phyloP scores from a whole-genome alignment of 192 early-diverging fungal species.

The Martensiomyces pterosporus region DNA sequence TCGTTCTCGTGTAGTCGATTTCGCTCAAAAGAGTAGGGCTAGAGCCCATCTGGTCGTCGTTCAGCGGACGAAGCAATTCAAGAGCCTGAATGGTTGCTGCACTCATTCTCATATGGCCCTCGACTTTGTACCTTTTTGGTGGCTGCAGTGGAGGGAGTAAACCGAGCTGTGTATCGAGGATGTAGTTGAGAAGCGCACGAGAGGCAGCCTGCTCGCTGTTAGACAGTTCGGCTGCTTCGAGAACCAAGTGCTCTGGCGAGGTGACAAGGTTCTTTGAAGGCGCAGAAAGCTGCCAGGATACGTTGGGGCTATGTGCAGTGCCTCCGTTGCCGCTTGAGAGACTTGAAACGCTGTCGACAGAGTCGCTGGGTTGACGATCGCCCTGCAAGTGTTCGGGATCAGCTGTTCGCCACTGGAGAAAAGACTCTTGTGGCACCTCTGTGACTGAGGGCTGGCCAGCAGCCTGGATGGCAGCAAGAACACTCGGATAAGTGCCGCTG shows the following conservation, averaged over 20 bases:
- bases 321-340: background rate
- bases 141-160: conserved; percentile 58
- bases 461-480: background rate
- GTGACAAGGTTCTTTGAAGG: conserved; percentile 14
- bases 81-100: conserved; percentile 72
- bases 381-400: too few species aligned
- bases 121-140: conserved; percentile 54
- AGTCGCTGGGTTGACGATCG: background rate
- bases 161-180: conserved; percentile 67
- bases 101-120: conserved; percentile 71
- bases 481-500: conserved; percentile 3
- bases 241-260: conserved; percentile 22
- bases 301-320: conserved; percentile 2
- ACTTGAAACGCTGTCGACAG: background rate
- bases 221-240: conserved; percentile 36
- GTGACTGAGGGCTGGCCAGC: conserved; percentile 14
- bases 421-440: conserved; percentile 2
- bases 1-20: conserved; percentile 77
- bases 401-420: conserved; percentile 1
- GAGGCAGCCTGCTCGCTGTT: conserved; percentile 27
- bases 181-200: conserved; percentile 62
- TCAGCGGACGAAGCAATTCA: conserved; percentile 63
- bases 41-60: conserved; percentile 41
- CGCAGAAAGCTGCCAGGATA: conserved; percentile 13
- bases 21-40: conserved; percentile 64